phyloP scores from a whole-genome alignment of 192 early-diverging fungal species.

The Coemansia sp. region DNA sequence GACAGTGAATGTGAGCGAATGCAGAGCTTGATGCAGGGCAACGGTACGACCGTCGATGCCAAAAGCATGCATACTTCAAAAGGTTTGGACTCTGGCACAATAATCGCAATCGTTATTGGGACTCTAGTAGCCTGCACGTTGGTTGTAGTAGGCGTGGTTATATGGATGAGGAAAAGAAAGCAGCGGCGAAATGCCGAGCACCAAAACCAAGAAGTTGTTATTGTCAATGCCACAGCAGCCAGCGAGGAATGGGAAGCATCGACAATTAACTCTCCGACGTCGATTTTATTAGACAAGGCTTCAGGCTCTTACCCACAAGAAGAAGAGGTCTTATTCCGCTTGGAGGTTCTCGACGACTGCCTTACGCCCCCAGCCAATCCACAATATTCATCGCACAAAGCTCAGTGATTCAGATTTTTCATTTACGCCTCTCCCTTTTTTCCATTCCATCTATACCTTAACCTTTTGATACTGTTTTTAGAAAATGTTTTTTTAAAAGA shows the following conservation, averaged over 20 bases:
- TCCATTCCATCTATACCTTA: no score
- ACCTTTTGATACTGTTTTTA: background rate
- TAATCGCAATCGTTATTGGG: background rate
- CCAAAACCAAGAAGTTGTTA: background rate
- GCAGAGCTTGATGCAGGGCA: background rate
- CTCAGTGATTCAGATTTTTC: background rate
- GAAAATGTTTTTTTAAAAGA: no score
- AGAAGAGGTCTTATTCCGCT: constrained; percentile 4
- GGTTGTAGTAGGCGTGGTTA: background rate
- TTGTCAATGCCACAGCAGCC: background rate
- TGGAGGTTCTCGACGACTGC: background rate
- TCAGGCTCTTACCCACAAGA: background rate
- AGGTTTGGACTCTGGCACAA: background rate
- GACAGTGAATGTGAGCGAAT: background rate
- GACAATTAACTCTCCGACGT: background rate
- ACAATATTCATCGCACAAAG: background rate
- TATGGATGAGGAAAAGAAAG: background rate
- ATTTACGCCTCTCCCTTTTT: background rate
- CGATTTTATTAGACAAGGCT: background rate
- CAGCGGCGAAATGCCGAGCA: background rate
- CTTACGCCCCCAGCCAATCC: background rate
- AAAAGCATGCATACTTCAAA: background rate
- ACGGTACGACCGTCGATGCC: background rate
- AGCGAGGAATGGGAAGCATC: background rate
- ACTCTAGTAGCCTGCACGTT: background rate